These are phyloP conservation scores for Vitis hybrid DNA, from an alignment of 177 flowering plant genomes.

Conservation along the genomic window DNA sequence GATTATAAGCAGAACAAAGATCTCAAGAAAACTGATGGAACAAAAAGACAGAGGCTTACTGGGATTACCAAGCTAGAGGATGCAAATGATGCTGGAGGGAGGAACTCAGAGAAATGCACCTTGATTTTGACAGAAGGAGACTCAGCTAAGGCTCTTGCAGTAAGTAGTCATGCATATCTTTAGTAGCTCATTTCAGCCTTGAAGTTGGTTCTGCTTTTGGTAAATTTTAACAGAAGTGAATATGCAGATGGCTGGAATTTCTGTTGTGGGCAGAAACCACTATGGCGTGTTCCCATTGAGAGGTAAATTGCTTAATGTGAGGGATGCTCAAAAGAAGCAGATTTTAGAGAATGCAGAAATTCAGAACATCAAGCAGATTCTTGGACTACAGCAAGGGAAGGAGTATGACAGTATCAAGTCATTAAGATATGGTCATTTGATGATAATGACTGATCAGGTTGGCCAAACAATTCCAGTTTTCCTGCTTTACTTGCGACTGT, in stretches of 20 bases:
- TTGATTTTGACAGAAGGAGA: conserved; percentile 98
- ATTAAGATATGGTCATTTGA: conserved; percentile 90
- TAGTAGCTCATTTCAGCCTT: background rate
- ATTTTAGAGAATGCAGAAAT: conserved; percentile 79
- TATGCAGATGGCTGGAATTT: conserved; percentile 72
- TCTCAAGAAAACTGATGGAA: conserved; percentile 91
- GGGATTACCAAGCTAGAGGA: conserved; percentile 80
- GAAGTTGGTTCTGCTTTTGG: background rate
- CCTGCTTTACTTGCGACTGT: background rate
- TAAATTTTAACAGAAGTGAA: background rate
- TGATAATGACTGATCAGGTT: conserved; percentile 99
- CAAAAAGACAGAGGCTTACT: conserved; percentile 48
- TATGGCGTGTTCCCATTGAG: conserved; percentile 94
- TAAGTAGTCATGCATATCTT: conserved; percentile 31
- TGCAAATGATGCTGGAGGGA: conserved; percentile 88
- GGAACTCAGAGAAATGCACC: conserved; percentile 75
- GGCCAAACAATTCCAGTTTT: background rate
- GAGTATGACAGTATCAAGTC: conserved; percentile 64
- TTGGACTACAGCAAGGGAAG: conserved; percentile 83
- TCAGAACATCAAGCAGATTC: conserved; percentile 73
- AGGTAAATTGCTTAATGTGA: conserved; percentile 93
- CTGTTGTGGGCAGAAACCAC: conserved; percentile 69
- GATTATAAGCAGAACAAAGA: conserved; percentile 81
- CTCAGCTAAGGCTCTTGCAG: conserved; percentile 98
- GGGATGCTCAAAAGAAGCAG: conserved; percentile 87